A percentile compares a stretch with the other conserved stretches of the same genome.
These are phyloP conservation scores for Infundibulicybe gibba DNA, from an alignment of 768 basidiomycete genomes.

Conservation along the genomic window DNA sequence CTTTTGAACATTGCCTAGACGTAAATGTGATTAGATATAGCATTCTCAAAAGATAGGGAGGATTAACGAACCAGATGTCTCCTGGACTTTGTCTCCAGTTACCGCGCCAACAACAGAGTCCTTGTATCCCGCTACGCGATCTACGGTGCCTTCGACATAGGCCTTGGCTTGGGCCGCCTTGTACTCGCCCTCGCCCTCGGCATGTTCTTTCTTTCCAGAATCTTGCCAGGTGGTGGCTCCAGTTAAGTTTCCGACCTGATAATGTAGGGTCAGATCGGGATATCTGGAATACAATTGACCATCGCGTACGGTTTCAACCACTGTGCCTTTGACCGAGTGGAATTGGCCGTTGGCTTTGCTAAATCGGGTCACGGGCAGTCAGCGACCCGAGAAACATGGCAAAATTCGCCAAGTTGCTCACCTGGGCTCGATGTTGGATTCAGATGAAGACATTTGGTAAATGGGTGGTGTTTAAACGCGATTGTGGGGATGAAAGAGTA, in stretches of 20 bases:
- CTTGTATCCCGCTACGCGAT: slow-evolving; percentile 19
- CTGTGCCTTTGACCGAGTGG: slow-evolving; percentile 33
- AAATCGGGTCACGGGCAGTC: neutral
- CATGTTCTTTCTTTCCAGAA: slow-evolving; percentile 43
- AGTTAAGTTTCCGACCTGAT: slow-evolving; percentile 33
- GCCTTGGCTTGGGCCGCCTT: slow-evolving; percentile 42
- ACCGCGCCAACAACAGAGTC: neutral
- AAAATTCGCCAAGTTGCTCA: too few species aligned
- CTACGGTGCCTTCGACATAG: slow-evolving; percentile 40
- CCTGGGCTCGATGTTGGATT: too few species aligned
- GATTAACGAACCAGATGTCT: slow-evolving; percentile 31
- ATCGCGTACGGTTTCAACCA: slow-evolving; percentile 17
- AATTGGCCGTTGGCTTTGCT: slow-evolving; percentile 36
- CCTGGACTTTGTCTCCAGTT: slow-evolving; percentile 4
- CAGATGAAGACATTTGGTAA: too few species aligned
- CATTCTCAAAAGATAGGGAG: neutral
- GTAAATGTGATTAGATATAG: neutral
- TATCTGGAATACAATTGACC: too few species aligned
- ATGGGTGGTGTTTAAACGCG: too few species aligned
- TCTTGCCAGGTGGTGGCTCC: slow-evolving; percentile 33
- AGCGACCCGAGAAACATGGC: too few species aligned
- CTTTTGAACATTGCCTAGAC: slow-evolving; percentile 44
- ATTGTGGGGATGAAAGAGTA: too few species aligned
- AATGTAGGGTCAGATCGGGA: too few species aligned
- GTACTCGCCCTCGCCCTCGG: slow-evolving; percentile 36